Conservation (phyloP, 2,329 filamentous ascomycete species). For the Arachnomyces sp. region DNA sequence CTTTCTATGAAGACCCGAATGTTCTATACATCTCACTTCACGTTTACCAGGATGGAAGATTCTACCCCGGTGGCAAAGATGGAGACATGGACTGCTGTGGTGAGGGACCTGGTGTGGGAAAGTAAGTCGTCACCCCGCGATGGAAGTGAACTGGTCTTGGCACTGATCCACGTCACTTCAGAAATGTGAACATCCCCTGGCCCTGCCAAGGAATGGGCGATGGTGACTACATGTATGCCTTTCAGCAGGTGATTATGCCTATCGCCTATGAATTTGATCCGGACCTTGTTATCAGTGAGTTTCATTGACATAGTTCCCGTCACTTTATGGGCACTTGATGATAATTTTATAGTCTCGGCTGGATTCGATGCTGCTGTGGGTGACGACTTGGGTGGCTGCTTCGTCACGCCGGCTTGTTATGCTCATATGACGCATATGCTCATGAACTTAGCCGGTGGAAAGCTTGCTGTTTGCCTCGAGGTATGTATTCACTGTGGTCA, state of each 20-base stretch:
- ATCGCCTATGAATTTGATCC: constrained; percentile 89
- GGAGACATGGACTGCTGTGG: constrained; percentile 55
- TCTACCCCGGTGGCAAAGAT: constrained; percentile 64
- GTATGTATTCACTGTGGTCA: constrained; percentile 18
- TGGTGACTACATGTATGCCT: constrained; percentile 92
- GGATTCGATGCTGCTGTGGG: constrained; percentile 94
- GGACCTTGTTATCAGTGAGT: constrained; percentile 69
- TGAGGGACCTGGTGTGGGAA: constrained; percentile 48
- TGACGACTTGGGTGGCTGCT: constrained; percentile 86
- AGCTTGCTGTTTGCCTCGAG: constrained; percentile 85
- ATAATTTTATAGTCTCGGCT: constrained; percentile 57
- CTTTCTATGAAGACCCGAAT: constrained; percentile 91
- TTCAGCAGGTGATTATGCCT: constrained; percentile 93
- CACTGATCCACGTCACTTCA: constrained; percentile 17
- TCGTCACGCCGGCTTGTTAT: constrained; percentile 83
- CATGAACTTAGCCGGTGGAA: constrained; percentile 85
- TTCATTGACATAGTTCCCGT: neutral
- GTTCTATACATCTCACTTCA: constrained; percentile 93
- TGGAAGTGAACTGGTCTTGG: neutral
- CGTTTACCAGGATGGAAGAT: constrained; percentile 71
- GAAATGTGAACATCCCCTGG: constrained; percentile 63
- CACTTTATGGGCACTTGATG: constrained; percentile 6
- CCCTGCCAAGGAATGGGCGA: constrained; percentile 74
- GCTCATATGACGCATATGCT: constrained; percentile 99
- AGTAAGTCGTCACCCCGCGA: constrained; percentile 26